Base-by-base conservation (phyloP, 352 stramenopile genomes). In the Globisporangium splendens region DNA sequence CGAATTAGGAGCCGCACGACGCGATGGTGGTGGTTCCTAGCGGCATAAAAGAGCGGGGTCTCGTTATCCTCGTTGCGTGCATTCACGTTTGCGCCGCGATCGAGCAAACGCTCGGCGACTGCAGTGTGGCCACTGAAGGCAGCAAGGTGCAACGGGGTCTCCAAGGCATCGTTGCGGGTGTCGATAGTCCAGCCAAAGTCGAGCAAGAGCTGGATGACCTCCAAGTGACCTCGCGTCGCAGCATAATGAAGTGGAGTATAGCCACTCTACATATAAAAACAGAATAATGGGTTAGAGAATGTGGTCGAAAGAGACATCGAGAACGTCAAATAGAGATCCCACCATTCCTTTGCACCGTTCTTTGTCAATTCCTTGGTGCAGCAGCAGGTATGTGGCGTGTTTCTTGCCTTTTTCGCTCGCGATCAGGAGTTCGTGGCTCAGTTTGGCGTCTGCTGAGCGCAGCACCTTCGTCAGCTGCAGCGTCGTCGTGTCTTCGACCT, bases 241-340 rank as follows among this genome's bases (percentile, higher is more conserved):
- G 80, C 83, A 61, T 93, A 80, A 61, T 93, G 83, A 15, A 90
- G 39, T 18, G 83, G 83, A 11, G 79, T 78, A 54, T 77, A 91
- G 2, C 80, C 83, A 17, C 71, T 61, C 81, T 91, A 2, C 20
- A n/a, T 15, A 62, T 8, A 38, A 46, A 38, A 51, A 24, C 24
- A 70, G 46, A 52, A 54, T 31, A 43, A 39, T 44, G 24, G 33
- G 46, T 41, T 18, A 51, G 5, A 35, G 47, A 42, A 11, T 39
- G 20, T 47, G 12, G 22, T 44, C 20, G 15, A 33, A 18, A 35
- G 13, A 12, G 48, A 49, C 21, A n/a, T 17, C 1, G 17, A 56
- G 7, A 46, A 42, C 10, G 47, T 8, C 24, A 31, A 24, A 31
- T 18, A 10, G 11, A 41, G 10, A 35, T 39, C 72, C 46, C 55